These are phyloP conservation scores for Alternaria sp. DNA, from an alignment of 2,329 filamentous ascomycete genomes.

Conservation along the genomic window DNA sequence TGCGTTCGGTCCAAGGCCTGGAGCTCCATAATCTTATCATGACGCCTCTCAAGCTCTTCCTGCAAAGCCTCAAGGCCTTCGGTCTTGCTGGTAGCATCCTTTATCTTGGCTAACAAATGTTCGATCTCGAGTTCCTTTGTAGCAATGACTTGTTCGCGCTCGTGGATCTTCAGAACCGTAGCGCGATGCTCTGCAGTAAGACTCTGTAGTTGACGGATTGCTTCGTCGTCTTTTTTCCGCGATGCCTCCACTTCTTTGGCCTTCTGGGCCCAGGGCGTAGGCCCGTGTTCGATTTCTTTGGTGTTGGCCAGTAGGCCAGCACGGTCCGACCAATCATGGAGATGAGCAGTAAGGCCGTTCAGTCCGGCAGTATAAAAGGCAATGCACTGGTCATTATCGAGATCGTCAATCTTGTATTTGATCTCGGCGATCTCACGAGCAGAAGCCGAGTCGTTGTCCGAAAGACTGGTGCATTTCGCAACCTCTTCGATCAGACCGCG, in stretches of 20 bases:
- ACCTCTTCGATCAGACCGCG: constrained; percentile 22
- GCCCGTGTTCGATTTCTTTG: constrained; percentile 70
- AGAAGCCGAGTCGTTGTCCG: constrained; percentile 11
- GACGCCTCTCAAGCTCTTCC: constrained; percentile 28
- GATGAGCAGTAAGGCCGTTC: constrained; percentile 4
- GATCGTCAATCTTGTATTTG: constrained; percentile 11
- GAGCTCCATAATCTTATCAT: constrained; percentile 32
- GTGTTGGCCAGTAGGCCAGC: constrained; percentile 55
- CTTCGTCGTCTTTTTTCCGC: constrained; percentile 80
- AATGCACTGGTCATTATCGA: constrained; percentile 14
- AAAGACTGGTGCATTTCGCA: constrained; percentile 12
- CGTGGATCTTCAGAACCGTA: constrained; percentile 70
- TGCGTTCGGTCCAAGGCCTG: constrained; percentile 27
- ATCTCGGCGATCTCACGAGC: constrained; percentile 7
- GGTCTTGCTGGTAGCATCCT: constrained; percentile 38
- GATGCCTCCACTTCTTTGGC: constrained; percentile 82
- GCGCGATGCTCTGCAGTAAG: constrained; percentile 83
- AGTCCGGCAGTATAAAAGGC: constrained; percentile 12
- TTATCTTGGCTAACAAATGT: constrained; percentile 74
- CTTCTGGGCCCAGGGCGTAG: constrained; percentile 83
- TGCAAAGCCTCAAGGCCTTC: constrained; percentile 32
- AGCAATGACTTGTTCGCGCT: constrained; percentile 80
- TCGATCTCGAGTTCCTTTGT: constrained; percentile 76
- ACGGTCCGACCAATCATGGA: constrained; percentile 68
- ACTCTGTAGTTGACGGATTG: constrained; percentile 82